Conservation (phyloP, 495 filamentous ascomycete species). For the Amniculicola lignicola region DNA sequence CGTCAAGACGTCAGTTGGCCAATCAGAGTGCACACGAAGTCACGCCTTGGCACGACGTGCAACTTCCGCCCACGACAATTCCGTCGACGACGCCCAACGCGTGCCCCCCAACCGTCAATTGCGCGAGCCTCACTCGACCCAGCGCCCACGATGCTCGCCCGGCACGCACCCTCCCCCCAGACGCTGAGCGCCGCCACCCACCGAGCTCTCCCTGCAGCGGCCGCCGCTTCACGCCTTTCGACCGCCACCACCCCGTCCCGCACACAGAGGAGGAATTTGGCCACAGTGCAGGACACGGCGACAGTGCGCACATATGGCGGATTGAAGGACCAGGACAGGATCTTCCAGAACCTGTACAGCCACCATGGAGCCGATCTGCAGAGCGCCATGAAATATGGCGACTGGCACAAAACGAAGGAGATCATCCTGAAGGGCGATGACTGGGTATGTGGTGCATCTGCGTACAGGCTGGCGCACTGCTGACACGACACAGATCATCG, state of each 20-base stretch:
- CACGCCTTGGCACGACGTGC: not conserved
- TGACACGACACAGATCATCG: slow-evolving; percentile 65
- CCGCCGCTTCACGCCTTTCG: slow-evolving; percentile 41
- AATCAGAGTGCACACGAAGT: slow-evolving; percentile 1
- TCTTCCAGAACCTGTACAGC: slow-evolving; percentile 97
- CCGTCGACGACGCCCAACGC: slow-evolving; percentile 7
- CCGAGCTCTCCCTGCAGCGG: slow-evolving; percentile 52
- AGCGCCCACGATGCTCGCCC: slow-evolving; percentile 42
- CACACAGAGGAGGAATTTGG: slow-evolving; percentile 64
- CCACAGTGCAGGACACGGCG: slow-evolving; percentile 81
- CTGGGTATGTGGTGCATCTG: slow-evolving; percentile 60
- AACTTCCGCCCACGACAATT: slow-evolving; percentile 5
- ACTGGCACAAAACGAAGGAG: slow-evolving; percentile 99
- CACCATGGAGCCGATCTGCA: slow-evolving; percentile 88
- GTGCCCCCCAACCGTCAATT: slow-evolving; percentile 29
- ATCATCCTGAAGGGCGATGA: slow-evolving; percentile 95
- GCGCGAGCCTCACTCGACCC: slow-evolving; percentile 15
- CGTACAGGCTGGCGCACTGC: not conserved
- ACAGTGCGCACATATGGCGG: slow-evolving; percentile 78
- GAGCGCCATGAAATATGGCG: slow-evolving; percentile 95
- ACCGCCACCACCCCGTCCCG: slow-evolving; percentile 41
- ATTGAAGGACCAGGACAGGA: slow-evolving; percentile 90
- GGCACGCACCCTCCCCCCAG: slow-evolving; percentile 42
- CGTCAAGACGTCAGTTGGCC: slow-evolving; percentile 1
- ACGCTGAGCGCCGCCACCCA: slow-evolving; percentile 54